Base-by-base conservation (phyloP, 768 basidiomycete species). In the Pleurotus pulmonarius region DNA sequence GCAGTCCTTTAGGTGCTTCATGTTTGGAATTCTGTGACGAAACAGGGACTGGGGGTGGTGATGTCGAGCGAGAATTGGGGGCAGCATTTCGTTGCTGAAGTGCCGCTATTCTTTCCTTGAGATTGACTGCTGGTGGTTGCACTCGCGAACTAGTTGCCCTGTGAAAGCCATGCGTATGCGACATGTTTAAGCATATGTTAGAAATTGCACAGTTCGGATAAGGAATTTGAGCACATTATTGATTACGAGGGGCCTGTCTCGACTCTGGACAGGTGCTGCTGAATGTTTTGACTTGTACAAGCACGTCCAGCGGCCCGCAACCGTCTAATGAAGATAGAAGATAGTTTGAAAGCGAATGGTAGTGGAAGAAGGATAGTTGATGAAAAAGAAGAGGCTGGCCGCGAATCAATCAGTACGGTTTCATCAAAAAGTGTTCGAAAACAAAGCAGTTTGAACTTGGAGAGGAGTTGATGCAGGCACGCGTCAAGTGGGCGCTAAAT, bases 101-200 rank as follows among this genome's bases (percentile, higher is more conserved):
- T 24, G 89, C 89, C 15, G 90, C 90, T 60, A 92, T 92, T 54
- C 90, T 86, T 62, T 92, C 90, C 70, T 86, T 90, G 65, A 92
- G 81, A 67, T 87, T 88, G 51, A 73, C 75, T 43, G 69, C 67
- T 25, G 70, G 69, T 34, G 72, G 70, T 61, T 70, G 68, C 12
- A 69, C 51, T 49, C 63, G 70, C 37, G 74, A 65, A 54, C 64
- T 70, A 22, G 70, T 63, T 39, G 51, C 37, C 51, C 51, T 53
- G 37, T 34, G 29, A 34, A 34, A 7, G 29, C 29, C 29, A 11
- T 34, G 29, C 29, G 11, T 34, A 11, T 34, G 29, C 29, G 11
- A 34, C 29, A 34, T 34, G 29, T 9, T 8, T 8, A 34, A 34
- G 29, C 29, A 34, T 34, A 34, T 34, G 29, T 34, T 8, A 34